A percentile compares a stretch with the other conserved stretches of the same genome.
Conservation (phyloP, 345 rosid genomes). For the Gossypium rotundifolium region DNA sequence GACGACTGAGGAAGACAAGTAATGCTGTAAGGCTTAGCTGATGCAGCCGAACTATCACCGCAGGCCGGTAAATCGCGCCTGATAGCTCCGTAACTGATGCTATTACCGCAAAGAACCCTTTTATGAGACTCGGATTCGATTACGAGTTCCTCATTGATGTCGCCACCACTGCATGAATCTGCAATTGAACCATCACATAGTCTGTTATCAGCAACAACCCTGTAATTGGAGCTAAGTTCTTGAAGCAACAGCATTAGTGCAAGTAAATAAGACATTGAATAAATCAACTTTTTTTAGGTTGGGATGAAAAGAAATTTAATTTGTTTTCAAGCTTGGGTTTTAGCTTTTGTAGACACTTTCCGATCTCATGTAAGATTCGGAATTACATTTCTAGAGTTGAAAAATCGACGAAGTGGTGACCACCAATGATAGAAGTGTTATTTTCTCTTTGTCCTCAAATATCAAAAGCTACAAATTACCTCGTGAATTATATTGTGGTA, state of each 20-base stretch:
- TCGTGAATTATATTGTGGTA: too few relatives aligned
- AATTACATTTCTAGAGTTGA: too few relatives aligned
- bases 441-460: too few relatives aligned
- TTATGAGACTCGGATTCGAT: conserved; percentile 12
- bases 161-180: neutral
- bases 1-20: conserved; percentile 16
- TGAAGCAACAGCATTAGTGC: neutral
- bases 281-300: too few relatives aligned
- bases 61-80: conserved; percentile 2
- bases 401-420: too few relatives aligned
- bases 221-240: neutral
- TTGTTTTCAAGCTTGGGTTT: neutral
- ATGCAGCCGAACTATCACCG: neutral
- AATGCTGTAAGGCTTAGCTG: neutral
- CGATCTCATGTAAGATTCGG: too few relatives aligned
- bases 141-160: conserved; percentile 8
- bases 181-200: conserved; percentile 9
- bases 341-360: too few relatives aligned
- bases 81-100: conserved; percentile 9
- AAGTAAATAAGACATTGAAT: neutral
- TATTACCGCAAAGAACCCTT: conserved; percentile 6
- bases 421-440: too few relatives aligned
- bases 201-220: neutral
- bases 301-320: neutral
- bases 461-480: too few relatives aligned